Evolutionary conservation across 345 rosid species (phyloP).

Genomic region (Moringa oleifera): DNA sequence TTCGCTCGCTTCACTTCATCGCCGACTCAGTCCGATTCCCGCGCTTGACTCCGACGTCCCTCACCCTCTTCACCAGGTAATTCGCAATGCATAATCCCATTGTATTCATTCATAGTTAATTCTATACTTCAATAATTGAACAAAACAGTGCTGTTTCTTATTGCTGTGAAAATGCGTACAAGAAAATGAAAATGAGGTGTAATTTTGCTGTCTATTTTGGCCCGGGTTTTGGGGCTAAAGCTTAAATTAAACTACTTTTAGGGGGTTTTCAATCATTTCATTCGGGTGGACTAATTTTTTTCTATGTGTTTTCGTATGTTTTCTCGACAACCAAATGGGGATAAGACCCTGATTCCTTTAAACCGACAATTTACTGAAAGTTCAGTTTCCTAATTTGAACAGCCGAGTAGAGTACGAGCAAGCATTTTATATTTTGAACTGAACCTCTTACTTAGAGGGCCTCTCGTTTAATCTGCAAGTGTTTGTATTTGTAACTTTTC

Average conservation of each 20-base stretch:
- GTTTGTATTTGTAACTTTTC: no score
- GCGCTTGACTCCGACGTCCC: slow-evolving; percentile 58
- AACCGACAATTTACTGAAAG: not conserved
- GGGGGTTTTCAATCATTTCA: not conserved
- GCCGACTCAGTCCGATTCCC: slow-evolving; percentile 29
- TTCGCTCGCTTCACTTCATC: slow-evolving; percentile 31
- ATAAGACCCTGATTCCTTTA: no score
- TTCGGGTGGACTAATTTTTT: not conserved
- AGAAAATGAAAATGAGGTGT: not conserved
- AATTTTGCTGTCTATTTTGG: not conserved
- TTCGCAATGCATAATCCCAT: not conserved
- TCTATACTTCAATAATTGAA: no score
- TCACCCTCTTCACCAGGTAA: slow-evolving; percentile 44
- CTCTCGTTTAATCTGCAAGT: no score
- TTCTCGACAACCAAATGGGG: not conserved
- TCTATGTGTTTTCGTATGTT: not conserved
- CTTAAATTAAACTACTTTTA: not conserved
- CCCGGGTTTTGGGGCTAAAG: no score
- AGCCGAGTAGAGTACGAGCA: not conserved
- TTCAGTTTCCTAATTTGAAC: not conserved
- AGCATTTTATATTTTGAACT: not conserved
- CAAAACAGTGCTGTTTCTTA: not conserved
- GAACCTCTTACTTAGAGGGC: no score
- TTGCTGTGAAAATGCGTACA: not conserved
- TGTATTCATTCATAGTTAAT: not conserved